These are phyloP conservation scores for Thymus quinquecostatus DNA, from an alignment of 257 asterid species.

Conservation along the genomic window DNA sequence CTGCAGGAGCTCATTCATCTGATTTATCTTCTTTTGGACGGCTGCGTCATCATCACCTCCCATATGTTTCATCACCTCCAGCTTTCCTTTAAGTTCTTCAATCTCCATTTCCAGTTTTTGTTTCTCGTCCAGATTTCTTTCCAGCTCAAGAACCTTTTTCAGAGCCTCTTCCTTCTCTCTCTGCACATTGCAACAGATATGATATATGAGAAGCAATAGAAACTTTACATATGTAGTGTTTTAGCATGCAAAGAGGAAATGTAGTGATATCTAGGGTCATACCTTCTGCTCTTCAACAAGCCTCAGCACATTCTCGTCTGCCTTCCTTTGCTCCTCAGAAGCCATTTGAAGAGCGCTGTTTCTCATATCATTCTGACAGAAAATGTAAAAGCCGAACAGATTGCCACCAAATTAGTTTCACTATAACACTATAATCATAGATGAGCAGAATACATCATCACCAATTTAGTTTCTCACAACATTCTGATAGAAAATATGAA, in stretches of 20 bases:
- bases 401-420: constrained; percentile 21
- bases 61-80: constrained; percentile 65
- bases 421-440: constrained; percentile 17
- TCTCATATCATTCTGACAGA: constrained; percentile 68
- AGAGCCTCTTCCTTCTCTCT: constrained; percentile 69
- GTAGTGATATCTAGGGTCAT: constrained; percentile 16
- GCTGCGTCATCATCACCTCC: constrained; percentile 59
- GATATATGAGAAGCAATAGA: constrained; percentile 20
- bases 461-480: constrained; percentile 48
- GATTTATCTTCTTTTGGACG: constrained; percentile 45
- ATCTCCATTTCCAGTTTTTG: constrained; percentile 64
- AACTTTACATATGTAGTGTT: neutral
- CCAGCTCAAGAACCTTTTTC: constrained; percentile 56
- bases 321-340: constrained; percentile 75
- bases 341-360: constrained; percentile 77
- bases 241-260: constrained; percentile 19
- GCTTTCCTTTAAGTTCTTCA: constrained; percentile 54
- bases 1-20: constrained; percentile 49
- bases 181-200: constrained; percentile 45
- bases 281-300: constrained; percentile 90
- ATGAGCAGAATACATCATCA: constrained; percentile 19
- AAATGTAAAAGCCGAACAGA: constrained; percentile 17
- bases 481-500: constrained; percentile 48
- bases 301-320: constrained; percentile 75
- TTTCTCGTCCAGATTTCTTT: constrained; percentile 55